Conservation (phyloP, 2,329 filamentous ascomycete species). For the Lasiodiplodia sp. region DNA sequence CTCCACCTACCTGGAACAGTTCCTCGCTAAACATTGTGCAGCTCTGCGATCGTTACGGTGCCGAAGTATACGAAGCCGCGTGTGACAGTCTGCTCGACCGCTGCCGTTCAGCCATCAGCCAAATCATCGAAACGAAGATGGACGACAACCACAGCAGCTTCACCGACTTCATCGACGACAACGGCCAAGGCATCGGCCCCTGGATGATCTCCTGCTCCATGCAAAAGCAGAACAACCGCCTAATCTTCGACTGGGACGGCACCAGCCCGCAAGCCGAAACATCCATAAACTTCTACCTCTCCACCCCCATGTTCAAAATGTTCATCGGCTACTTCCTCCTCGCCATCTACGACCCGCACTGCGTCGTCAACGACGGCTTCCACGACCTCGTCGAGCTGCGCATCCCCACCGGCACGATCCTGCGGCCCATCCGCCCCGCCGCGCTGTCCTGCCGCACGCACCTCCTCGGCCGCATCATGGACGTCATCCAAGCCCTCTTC, state of each 20-base stretch:
- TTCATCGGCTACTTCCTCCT: constrained; percentile 59
- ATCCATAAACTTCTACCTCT: constrained; percentile 59
- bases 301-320: constrained; percentile 60
- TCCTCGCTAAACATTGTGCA: not conserved
- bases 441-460: constrained; percentile 58
- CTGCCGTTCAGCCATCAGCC: constrained; percentile 54
- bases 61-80: constrained; percentile 55
- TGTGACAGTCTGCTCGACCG: constrained; percentile 54
- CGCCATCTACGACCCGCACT: constrained; percentile 57
- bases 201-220: constrained; percentile 58
- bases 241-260: constrained; percentile 58
- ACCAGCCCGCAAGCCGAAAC: constrained; percentile 56
- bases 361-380: constrained; percentile 60
- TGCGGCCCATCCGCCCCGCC: constrained; percentile 57
- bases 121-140: constrained; percentile 56
- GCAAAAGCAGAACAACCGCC: constrained; percentile 52
- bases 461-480: constrained; percentile 56
- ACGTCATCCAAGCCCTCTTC: constrained; percentile 59
- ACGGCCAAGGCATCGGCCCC: constrained; percentile 55
- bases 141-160: constrained; percentile 52
- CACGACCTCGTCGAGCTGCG: constrained; percentile 58
- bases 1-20: accelerated
- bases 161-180: constrained; percentile 60
- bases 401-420: constrained; percentile 55
- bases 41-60: constrained; percentile 54